phyloP scores from a whole-genome alignment of 352 stramenopile genomes.

The Elongisporangium anandrum region DNA sequence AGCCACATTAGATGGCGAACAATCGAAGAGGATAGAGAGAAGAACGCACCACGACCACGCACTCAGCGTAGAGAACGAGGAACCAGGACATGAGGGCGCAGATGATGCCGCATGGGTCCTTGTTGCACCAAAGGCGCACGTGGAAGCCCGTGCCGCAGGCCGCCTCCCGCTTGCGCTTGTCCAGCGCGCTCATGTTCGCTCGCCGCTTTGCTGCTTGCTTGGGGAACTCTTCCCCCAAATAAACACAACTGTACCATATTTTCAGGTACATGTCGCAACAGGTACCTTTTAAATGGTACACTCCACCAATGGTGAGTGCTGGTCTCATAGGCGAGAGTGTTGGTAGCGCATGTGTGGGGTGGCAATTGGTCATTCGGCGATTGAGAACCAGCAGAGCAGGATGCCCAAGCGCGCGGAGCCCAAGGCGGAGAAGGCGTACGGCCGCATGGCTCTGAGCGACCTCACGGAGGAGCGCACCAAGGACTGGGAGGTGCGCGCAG shows the following conservation, averaged over 20 bases:
- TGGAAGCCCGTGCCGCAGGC: conserved; percentile 78
- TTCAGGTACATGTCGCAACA: not conserved
- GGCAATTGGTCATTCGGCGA: not conserved
- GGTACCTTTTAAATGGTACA: not conserved
- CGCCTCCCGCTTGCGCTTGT: conserved; percentile 39
- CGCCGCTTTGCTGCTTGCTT: conserved; percentile 2
- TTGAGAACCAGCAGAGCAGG: not conserved
- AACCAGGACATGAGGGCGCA: conserved; percentile 89
- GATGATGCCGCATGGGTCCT: conserved; percentile 87
- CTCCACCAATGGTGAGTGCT: not conserved
- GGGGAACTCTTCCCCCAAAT: not conserved
- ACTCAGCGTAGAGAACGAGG: conserved; percentile 90
- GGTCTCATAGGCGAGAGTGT: not conserved
- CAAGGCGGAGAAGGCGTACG: conserved; percentile 39
- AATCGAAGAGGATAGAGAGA: not conserved
- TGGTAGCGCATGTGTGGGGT: not conserved
- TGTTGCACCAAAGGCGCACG: conserved; percentile 88
- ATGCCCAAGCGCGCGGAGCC: not conserved
- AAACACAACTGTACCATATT: not conserved
- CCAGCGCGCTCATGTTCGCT: conserved; percentile 24
- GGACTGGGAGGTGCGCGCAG: conserved; percentile 55
- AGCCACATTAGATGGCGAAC: not conserved
- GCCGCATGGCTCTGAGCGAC: conserved; percentile 59
- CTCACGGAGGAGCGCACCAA: conserved; percentile 36
- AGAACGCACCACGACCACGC: conserved; percentile 75